Conservation (phyloP, 2,329 filamentous ascomycete genomes). For the Colletotrichum lini region DNA sequence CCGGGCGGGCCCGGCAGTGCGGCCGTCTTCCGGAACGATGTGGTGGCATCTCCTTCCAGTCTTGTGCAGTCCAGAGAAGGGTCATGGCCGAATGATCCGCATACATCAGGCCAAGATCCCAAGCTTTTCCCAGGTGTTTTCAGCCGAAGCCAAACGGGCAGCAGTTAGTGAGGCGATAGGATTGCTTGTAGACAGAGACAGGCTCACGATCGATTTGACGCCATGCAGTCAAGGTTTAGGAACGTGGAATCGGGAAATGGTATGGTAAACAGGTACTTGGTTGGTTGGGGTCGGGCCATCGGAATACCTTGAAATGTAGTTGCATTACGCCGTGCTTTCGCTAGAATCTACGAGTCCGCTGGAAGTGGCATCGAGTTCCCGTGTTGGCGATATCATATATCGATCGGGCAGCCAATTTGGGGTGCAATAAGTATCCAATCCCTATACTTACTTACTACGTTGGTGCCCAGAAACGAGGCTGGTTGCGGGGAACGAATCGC, state of each 20-base stretch:
- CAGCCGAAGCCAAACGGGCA: slow-evolving; percentile 56
- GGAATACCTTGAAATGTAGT: neutral
- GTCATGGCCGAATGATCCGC: slow-evolving; percentile 57
- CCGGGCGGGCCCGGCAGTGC: neutral
- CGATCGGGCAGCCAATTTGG: neutral
- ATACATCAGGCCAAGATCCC: slow-evolving; percentile 73
- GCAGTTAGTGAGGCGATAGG: neutral
- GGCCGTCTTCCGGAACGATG: slow-evolving; percentile 8
- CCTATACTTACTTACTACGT: no score
- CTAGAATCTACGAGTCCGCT: neutral
- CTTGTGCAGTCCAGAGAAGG: slow-evolving; percentile 48
- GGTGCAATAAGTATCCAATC: no score
- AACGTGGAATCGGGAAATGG: neutral
- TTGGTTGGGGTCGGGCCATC: neutral
- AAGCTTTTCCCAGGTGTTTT: slow-evolving; percentile 81
- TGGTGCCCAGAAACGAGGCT: no score
- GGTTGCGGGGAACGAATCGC: neutral
- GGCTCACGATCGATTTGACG: neutral
- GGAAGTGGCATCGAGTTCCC: neutral
- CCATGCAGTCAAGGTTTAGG: neutral
- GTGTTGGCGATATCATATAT: neutral
- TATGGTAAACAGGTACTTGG: neutral
- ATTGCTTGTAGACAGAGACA: slow-evolving; percentile 4
- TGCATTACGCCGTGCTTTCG: neutral
- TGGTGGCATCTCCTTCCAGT: slow-evolving; percentile 37